Base-by-base conservation (phyloP, 208 protist species). In the Leishmania arabica region DNA sequence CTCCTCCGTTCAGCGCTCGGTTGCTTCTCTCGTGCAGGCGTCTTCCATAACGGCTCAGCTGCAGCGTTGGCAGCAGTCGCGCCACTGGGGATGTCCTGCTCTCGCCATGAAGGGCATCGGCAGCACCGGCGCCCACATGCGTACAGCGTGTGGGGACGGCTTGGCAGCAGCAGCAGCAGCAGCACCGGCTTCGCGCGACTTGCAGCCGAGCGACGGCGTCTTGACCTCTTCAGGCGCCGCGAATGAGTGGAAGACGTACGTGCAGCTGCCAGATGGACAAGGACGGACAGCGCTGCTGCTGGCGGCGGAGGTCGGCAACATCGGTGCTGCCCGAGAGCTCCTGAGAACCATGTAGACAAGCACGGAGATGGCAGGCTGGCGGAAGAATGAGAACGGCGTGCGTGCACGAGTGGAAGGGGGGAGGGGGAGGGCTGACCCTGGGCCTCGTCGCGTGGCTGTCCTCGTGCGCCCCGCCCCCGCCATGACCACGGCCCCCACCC, bases 271-370 rank as follows among this genome's bases (percentile, higher is more conserved):
- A 7, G 86, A 90, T 79, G 84, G 62, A 9, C 83, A 87, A 21
- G 86, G 86, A 5, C 88, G 88, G 8, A 88, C 78, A n/a, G 82
- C 86, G 49, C 54, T 91, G 72, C 79, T 89, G 58, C 68, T 89
- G 34, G 88, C 88, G 17, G 82, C 79, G 15, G 85, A 88, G 42
- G 62, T 83, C 0, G 83, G 86, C 45, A 84, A 88, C 77, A 37
- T 75, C 69, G 66, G 53, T 13, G 86, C 88, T 4, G 88, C 86
- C 0, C 78, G 83, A 34, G 88, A 80, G 45, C 82, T 91, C 27
- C 80, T 91, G 24, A 73, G 45, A 24, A 47, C 54, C 27, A 51
- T 66, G 3, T 56, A 45, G 40, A 45, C 40, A 9, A 77, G 31
- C 9, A 42, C 53, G 17, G 49, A 31, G 47, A 5, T 19, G 24